Conservation (phyloP, 1,284 basidiomycete species). For the Ustilago trichophora region DNA sequence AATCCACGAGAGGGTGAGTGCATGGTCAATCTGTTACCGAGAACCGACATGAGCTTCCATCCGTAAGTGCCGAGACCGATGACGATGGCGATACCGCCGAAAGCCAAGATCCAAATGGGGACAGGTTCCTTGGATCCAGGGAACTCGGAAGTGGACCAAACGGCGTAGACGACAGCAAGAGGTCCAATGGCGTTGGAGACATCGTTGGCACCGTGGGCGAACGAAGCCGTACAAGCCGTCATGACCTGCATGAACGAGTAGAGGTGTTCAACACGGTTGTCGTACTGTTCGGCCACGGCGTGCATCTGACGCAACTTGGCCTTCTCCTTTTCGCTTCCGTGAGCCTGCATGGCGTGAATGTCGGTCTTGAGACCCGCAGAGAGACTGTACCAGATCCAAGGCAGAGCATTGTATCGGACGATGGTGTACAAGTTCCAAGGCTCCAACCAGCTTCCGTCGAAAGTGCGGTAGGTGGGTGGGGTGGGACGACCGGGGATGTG, state of each 20-base stretch:
- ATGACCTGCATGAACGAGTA: conserved; percentile 50
- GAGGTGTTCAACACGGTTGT: conserved; percentile 47
- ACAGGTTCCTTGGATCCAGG: conserved; percentile 15
- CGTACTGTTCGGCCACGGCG: conserved; percentile 39
- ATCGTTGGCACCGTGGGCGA: conserved; percentile 54
- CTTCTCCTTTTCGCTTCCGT: conserved; percentile 23
- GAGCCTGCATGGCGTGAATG: conserved; percentile 41
- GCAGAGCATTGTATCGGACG: conserved; percentile 36
- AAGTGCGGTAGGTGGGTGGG: conserved; percentile 38
- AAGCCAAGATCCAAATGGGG: conserved; percentile 48
- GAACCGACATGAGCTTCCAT: conserved; percentile 43
- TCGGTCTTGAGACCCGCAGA: conserved; percentile 38
- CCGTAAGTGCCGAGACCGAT: conserved; percentile 47
- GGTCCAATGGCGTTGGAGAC: conserved; percentile 48
- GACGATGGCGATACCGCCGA: conserved; percentile 33
- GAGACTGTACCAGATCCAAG: conserved; percentile 29
- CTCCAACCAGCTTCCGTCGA: conserved; percentile 35
- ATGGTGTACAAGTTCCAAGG: conserved; percentile 47
- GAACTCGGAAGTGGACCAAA: conserved; percentile 31
- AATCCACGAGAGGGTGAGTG: conserved; percentile 49
- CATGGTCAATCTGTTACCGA: conserved; percentile 49
- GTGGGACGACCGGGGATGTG: conserved; percentile 28
- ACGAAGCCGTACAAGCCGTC: conserved; percentile 44
- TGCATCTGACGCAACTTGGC: conserved; percentile 37
- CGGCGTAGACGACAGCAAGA: conserved; percentile 38